phyloP scores from a whole-genome alignment of 78 protist species.

The Planoprotostelium fungivorum region DNA sequence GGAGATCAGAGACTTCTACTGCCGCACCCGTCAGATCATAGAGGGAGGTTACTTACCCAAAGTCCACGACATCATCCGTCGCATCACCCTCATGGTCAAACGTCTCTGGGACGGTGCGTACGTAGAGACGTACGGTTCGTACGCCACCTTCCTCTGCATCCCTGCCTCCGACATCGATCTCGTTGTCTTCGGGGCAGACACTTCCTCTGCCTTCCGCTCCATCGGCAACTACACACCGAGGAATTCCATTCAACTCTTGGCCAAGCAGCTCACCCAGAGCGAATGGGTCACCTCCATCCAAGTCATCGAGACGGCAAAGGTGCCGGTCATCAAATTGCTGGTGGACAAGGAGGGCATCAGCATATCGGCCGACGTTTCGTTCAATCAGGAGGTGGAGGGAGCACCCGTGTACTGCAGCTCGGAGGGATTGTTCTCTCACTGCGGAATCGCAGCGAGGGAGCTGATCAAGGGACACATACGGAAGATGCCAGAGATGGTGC shows the following conservation, averaged over 20 bases:
- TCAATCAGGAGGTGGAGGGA: not conserved
- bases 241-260: not conserved
- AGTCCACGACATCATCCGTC: not conserved
- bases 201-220: not conserved
- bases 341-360: not conserved
- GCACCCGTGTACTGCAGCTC: not conserved
- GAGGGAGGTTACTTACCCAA: not conserved
- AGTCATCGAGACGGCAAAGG: not conserved
- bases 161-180: conserved; percentile 10
- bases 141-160: conserved; percentile 9
- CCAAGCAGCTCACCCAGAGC: not conserved
- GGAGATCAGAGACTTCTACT: not conserved
- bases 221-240: not conserved
- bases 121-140: conserved; percentile 5
- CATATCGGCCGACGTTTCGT: not conserved
- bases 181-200: not conserved
- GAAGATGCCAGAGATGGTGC: not conserved
- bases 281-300: not conserved
- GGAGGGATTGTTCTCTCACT: not conserved
- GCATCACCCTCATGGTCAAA: not conserved
- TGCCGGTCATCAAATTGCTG: not conserved
- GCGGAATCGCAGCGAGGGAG: not conserved
- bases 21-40: not conserved
- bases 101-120: not conserved
- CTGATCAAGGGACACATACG: conserved; percentile 2